Conservation (phyloP, 73 alveolate species). For the Paramecium tetraurelia region DNA sequence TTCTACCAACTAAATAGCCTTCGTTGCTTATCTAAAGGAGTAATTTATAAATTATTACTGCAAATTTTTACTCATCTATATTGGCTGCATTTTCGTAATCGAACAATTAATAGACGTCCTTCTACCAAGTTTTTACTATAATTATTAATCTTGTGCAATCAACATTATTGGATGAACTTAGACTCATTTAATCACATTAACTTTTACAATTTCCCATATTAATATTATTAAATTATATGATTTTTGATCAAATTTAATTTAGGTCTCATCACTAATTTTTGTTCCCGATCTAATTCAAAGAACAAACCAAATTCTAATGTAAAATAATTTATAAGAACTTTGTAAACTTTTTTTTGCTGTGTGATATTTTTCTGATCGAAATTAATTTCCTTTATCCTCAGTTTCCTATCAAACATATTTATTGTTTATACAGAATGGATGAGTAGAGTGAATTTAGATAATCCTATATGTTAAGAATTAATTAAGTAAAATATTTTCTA, state of each 20-base stretch:
- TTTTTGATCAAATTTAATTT: neutral
- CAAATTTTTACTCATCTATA: neutral
- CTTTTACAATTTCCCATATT: conserved; percentile 36
- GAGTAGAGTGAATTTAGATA: neutral
- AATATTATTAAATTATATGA: neutral
- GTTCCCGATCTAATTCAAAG: neutral
- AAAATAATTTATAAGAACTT: too few relatives aligned
- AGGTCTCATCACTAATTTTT: neutral
- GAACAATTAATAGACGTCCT: neutral
- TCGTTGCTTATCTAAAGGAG: neutral
- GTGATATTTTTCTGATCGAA: too few relatives aligned
- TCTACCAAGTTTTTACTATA: conserved; percentile 4
- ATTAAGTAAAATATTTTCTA: neutral
- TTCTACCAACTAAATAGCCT: neutral
- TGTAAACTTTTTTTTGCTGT: too few relatives aligned
- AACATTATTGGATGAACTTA: neutral
- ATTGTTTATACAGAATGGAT: neutral
- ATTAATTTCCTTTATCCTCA: too few relatives aligned
- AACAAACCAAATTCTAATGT: too few relatives aligned
- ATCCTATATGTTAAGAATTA: neutral
- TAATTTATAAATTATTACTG: neutral
- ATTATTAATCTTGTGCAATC: neutral
- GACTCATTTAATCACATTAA: neutral
- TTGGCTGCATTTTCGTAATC: neutral
- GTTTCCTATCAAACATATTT: neutral